These are phyloP conservation scores for Syzygium aqueum DNA, from an alignment of 345 rosid species.

Conservation along the genomic window DNA sequence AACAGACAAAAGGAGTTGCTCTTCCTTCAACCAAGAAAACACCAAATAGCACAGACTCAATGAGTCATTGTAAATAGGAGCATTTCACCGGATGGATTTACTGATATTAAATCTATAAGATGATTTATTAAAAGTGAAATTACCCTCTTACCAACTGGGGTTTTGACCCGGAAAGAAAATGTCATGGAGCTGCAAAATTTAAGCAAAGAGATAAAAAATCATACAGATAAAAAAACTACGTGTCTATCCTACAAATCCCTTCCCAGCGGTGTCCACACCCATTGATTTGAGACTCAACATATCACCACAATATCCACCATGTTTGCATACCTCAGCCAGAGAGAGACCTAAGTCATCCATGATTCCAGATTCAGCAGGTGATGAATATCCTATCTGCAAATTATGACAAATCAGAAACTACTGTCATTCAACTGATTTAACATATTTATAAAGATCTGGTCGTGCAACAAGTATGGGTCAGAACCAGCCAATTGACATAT, in stretches of 20 bases:
- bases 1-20: not conserved
- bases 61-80: not conserved
- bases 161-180: not conserved
- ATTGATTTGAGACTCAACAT: not conserved
- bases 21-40: not conserved
- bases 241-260: not conserved
- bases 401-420: not conserved
- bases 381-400: slow-evolving; percentile 74
- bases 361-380: slow-evolving; percentile 80
- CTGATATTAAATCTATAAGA: not conserved
- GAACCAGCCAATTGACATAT: not conserved
- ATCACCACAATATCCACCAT: not conserved
- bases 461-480: not conserved
- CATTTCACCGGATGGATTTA: not conserved
- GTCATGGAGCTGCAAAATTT: not conserved
- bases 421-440: not conserved
- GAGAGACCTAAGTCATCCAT: slow-evolving; percentile 55
- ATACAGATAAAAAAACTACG: not conserved
- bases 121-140: not conserved
- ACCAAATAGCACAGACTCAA: not conserved
- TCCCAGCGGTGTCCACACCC: not conserved
- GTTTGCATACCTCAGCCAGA: slow-evolving; percentile 37
- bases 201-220: not conserved
- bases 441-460: not conserved
- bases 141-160: not conserved